Evolutionary conservation across 1,139 yeast species (phyloP), one percentile per base, ranked within the genome.

Genomic region (Debaryomyces nepalensis): DNA sequence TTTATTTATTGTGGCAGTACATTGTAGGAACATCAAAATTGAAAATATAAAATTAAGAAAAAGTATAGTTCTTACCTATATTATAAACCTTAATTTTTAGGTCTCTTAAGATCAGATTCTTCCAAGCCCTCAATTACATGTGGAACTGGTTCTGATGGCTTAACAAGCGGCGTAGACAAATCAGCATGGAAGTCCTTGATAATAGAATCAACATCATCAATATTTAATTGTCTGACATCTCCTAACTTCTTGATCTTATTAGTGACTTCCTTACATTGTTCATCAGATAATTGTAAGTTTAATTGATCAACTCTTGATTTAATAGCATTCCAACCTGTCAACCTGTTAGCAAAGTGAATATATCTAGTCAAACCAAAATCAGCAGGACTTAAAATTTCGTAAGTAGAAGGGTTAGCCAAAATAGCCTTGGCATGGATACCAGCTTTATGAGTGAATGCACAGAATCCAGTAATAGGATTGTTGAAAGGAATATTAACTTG

Each of bases 401-500:
- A 78, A 6, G 83, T 78, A 10, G 82, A 75, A 15, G 83, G 83
- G 57, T 78, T 77, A 42, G 83, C 82, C 52, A 78, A 69, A 38
- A 78, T 78, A 37, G 82, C 82, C 59, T 78, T 76, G 43, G 83
- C 82, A 55, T 78, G 83, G 53, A 79, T 77, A 54, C 83, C 83
- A 26, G 83, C 83, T 62, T 78, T 78, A 57, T 78, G 83, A 37
- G 83, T 78, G 59, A 78, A 78, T 26, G 83, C 82, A 68, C 83
- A 78, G 67, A 78, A 78, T 1, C 83, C 83, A 33, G 83, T 78
- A 53, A 78, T 77, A 42, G 83, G 83, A 59, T 78, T 78, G 62
- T 78, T 78, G 64, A 78, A 78, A 9, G 83, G 83, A 48, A 78
- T 69, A 52, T 77, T 78, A 43, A 78, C 82, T 57, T 73, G 78